Evolutionary conservation across 257 asterid genomes (phyloP).

Genomic region (Solanum okadae): DNA sequence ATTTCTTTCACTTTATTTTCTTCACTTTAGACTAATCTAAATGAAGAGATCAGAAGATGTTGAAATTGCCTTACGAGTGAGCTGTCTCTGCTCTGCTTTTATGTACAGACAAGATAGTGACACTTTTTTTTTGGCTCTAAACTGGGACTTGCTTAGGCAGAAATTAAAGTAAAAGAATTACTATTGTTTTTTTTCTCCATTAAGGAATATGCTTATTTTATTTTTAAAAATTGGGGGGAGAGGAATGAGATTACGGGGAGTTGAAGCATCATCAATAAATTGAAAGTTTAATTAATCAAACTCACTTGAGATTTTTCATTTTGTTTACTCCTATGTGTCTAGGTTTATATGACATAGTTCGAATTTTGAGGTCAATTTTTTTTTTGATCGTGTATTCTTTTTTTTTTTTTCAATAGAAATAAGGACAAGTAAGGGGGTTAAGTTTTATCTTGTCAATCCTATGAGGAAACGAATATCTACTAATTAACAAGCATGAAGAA

Average conservation of each 20-base stretch:
- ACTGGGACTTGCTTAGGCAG: neutral
- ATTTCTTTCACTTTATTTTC: neutral
- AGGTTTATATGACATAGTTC: too few species aligned
- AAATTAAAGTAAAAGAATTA: neutral
- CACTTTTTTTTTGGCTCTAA: neutral
- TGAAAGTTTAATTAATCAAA: too few species aligned
- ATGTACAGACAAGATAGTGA: neutral
- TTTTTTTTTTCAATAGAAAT: too few species aligned
- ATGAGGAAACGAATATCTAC: too few species aligned
- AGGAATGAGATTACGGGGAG: neutral
- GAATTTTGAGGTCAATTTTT: too few species aligned
- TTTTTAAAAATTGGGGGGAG: neutral
- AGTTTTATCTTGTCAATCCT: too few species aligned
- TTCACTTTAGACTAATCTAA: neutral
- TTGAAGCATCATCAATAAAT: neutral
- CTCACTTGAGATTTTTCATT: too few species aligned
- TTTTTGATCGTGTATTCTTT: too few species aligned
- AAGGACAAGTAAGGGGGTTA: too few species aligned
- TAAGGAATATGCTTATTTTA: neutral
- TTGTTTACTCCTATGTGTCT: too few species aligned
- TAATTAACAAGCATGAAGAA: too few species aligned
- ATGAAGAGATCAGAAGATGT: neutral
- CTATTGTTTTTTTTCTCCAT: neutral
- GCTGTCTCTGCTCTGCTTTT: neutral
- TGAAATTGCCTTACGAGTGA: neutral